Evolutionary conservation across 139 green algal genomes (phyloP).

Genomic region (Chlorella sp.): DNA sequence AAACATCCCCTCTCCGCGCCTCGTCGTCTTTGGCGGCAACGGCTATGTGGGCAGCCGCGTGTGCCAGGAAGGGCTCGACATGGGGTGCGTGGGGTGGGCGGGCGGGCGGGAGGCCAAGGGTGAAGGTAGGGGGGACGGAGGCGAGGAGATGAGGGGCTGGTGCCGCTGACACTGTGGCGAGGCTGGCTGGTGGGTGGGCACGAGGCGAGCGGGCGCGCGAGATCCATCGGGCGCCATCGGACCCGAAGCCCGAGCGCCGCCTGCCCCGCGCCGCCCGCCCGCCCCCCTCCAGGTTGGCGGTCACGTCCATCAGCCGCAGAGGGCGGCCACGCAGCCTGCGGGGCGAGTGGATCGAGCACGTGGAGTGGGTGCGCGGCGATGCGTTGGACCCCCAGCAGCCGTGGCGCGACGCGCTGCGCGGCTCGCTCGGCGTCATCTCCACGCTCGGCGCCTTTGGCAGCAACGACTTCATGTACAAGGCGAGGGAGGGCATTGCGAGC

Average conservation of each 20-base stretch:
- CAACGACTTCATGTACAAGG: conserved; percentile 79
- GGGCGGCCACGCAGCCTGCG: conserved; percentile 43
- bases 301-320: conserved; percentile 73
- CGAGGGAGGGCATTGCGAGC: too few relatives aligned
- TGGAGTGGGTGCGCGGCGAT: conserved; percentile 45
- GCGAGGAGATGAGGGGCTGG: too few relatives aligned
- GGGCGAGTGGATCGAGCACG: background rate
- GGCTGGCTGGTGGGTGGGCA: too few relatives aligned
- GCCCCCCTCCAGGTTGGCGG: too few relatives aligned
- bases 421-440: conserved; percentile 66
- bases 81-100: too few relatives aligned
- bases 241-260: too few relatives aligned
- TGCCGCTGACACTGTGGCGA: conserved; percentile 71
- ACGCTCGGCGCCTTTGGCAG: conserved; percentile 85
- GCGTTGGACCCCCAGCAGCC: conserved; percentile 35
- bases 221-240: too few relatives aligned
- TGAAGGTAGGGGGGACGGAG: too few relatives aligned
- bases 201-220: too few relatives aligned
- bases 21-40: conserved; percentile 90
- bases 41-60: conserved; percentile 88
- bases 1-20: too few relatives aligned
- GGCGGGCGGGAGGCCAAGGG: too few relatives aligned
- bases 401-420: conserved; percentile 53
- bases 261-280: too few relatives aligned
- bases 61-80: conserved; percentile 68